Conservation (phyloP, 805 yeast genomes). For the Scheffersomyces stipitis region DNA sequence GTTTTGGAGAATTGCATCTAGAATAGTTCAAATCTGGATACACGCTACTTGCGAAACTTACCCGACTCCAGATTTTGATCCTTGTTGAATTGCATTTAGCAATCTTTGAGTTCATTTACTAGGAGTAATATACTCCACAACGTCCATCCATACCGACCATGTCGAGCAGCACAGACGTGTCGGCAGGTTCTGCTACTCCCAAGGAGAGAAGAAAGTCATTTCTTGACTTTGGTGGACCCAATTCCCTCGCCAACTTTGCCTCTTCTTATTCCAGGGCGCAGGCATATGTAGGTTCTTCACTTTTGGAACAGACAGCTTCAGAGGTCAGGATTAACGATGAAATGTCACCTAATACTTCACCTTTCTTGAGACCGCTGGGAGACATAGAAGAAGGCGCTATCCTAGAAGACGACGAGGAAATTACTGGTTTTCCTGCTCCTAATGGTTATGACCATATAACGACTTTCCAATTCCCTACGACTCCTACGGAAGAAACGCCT, state of each 20-base stretch:
- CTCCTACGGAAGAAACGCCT: not conserved
- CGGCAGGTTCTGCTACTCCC: no score
- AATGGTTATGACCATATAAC: conserved; percentile 3
- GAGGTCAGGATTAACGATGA: conserved; percentile 13
- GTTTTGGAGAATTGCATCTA: no score
- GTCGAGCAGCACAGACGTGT: no score
- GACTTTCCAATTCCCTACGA: conserved; percentile 2
- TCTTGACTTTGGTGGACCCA: conserved; percentile 34
- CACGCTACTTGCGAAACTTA: no score
- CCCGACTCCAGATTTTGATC: no score
- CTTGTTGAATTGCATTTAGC: no score
- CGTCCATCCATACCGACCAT: no score
- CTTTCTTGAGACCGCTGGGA: conserved; percentile 6
- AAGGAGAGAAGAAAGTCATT: conserved; percentile 25
- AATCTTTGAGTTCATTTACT: no score
- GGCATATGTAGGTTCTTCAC: conserved; percentile 14
- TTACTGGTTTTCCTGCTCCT: not conserved
- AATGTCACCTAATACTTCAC: conserved; percentile 23
- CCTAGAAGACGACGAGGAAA: conserved; percentile 7
- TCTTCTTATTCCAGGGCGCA: conserved; percentile 41
- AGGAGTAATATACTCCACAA: no score
- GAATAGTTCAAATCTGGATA: no score
- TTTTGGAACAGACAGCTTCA: conserved; percentile 3
- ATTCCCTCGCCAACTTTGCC: conserved; percentile 40
- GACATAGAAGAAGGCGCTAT: conserved; percentile 6